A percentile compares a stretch with the other conserved stretches of the same genome.
phyloP scores from a whole-genome alignment of 2,329 filamentous ascomycete species.

The Colletotrichum lentis region DNA sequence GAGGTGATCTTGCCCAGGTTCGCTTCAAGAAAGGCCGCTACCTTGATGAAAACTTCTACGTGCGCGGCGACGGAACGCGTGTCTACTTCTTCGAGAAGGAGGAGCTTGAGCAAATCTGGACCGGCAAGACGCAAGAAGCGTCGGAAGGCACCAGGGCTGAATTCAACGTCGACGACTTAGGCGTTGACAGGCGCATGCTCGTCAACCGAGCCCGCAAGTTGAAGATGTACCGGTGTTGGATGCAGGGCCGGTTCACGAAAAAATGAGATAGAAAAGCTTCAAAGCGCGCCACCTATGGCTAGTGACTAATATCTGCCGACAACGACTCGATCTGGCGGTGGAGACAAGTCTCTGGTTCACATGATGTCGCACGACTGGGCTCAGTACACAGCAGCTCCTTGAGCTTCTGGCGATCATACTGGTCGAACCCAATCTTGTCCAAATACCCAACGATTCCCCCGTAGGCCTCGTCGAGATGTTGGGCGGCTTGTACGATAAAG shows the following conservation, averaged over 20 bases:
- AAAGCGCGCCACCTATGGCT: conserved; percentile 2
- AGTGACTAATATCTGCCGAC: conserved; percentile 12
- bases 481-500: conserved; percentile 67
- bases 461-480: conserved; percentile 67
- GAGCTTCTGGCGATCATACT: conserved; percentile 52
- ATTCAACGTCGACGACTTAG: conserved; percentile 81
- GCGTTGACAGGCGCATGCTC: conserved; percentile 85
- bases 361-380: not conserved
- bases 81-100: conserved; percentile 97
- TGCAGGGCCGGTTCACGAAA: conserved; percentile 84
- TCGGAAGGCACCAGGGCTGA: conserved; percentile 45
- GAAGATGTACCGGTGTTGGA: conserved; percentile 99
- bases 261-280: conserved; percentile 52
- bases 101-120: conserved; percentile 83
- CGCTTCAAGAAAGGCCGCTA: conserved; percentile 96
- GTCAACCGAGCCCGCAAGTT: conserved; percentile 90
- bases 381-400: conserved; percentile 55
- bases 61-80: conserved; percentile 91
- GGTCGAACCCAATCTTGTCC: conserved; percentile 65
- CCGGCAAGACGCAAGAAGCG: conserved; percentile 50
- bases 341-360: not conserved
- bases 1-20: conserved; percentile 94
- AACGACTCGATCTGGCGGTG: not conserved
- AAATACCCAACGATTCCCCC: conserved; percentile 75
- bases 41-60: conserved; percentile 96